Conservation (phyloP, 78 protist genomes). For the Mastigamoeba balamuthi region DNA sequence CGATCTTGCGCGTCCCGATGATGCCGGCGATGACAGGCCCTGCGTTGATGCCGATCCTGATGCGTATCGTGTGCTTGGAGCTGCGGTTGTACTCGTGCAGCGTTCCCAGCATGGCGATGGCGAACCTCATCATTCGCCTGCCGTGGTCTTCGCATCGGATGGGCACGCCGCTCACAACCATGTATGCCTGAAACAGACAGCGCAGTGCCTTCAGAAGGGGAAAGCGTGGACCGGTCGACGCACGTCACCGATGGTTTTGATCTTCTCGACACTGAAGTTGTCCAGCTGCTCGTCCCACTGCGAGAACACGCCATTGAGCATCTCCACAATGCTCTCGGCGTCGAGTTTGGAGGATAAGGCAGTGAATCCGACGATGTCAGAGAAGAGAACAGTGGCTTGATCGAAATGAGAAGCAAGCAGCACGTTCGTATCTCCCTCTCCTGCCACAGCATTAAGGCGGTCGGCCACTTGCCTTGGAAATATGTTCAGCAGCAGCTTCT, state of each 20-base stretch:
- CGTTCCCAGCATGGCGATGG: constrained; percentile 4
- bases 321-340: constrained; percentile 36
- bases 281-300: constrained; percentile 22
- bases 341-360: constrained; percentile 19
- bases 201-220: too few species aligned
- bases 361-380: constrained; percentile 73
- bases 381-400: constrained; percentile 42
- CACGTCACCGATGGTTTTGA: constrained; percentile 69
- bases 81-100: constrained; percentile 7
- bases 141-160: not conserved
- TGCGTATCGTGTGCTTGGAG: not conserved
- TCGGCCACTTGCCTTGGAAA: constrained; percentile 23
- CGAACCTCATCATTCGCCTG: not conserved
- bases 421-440: not conserved
- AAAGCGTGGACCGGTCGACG: too few species aligned
- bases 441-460: not conserved
- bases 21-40: constrained; percentile 35
- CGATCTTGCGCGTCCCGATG: constrained; percentile 12
- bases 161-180: constrained; percentile 39
- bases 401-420: constrained; percentile 11
- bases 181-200: too few species aligned
- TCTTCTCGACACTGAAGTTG: constrained; percentile 54
- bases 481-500: constrained; percentile 9
- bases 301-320: constrained; percentile 52
- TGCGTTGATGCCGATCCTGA: constrained; percentile 28